Percentiles rank a stretch among this genome's conserved stretches.
phyloP scores from a whole-genome alignment of 2,329 filamentous ascomycete genomes.

The Colletotrichum kahawae region DNA sequence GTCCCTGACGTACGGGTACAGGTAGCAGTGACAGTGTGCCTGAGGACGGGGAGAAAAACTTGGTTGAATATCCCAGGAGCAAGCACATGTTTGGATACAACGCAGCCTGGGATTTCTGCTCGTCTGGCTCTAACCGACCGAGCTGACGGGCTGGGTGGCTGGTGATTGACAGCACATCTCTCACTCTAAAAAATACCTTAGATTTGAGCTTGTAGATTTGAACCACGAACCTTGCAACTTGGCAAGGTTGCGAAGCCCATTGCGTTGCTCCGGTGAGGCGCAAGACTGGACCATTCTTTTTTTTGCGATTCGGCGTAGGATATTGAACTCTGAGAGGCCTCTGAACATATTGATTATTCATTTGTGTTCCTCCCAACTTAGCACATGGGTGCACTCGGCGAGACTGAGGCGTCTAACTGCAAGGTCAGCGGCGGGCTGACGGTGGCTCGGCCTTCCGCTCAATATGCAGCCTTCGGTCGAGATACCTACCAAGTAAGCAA shows the following conservation, averaged over 20 bases:
- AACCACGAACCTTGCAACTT: neutral
- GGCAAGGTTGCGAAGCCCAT: neutral
- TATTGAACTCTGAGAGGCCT: neutral
- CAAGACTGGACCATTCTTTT: neutral
- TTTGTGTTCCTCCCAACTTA: neutral
- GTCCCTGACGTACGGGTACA: neutral
- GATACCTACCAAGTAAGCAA: neutral
- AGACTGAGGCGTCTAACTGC: neutral
- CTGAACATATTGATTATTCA: neutral
- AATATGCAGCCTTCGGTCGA: neutral
- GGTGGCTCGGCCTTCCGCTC: neutral
- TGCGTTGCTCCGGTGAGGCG: neutral
- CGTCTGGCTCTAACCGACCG: neutral
- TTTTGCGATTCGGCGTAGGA: neutral
- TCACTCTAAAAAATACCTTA: slow-evolving; percentile 14
- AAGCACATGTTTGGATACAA: neutral
- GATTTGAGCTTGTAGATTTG: slow-evolving; percentile 2
- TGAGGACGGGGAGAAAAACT: neutral
- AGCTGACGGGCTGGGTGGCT: neutral
- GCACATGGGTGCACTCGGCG: neutral
- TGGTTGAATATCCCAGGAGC: neutral
- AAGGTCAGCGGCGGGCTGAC: neutral
- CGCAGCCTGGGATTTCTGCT: neutral
- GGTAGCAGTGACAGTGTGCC: neutral
- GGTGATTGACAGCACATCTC: slow-evolving; percentile 14